A percentile compares a stretch with the other conserved stretches of the same genome.
Conservation (phyloP, 2,329 filamentous ascomycete species). For the Colletotrichum sp. region DNA sequence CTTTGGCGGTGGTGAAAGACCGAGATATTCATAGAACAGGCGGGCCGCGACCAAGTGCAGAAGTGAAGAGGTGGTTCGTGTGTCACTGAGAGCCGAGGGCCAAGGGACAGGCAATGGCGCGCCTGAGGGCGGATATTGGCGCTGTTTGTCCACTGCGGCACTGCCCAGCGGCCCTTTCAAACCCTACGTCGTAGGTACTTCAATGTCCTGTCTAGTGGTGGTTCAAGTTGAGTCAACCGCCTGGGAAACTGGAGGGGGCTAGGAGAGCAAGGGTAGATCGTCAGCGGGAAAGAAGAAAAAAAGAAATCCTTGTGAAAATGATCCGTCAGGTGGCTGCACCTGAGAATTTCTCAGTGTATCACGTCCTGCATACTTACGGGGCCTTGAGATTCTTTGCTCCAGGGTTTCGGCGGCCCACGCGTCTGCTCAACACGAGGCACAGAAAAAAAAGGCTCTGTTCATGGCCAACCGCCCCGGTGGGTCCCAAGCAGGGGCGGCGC, state of each 20-base stretch:
- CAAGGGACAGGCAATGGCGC: not conserved
- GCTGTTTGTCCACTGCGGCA: not conserved
- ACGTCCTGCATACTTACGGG: slow-evolving; percentile 17
- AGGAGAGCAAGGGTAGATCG: not conserved
- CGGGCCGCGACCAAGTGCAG: not conserved
- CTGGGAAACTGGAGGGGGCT: not conserved
- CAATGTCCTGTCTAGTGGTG: not conserved
- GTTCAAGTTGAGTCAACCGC: not conserved
- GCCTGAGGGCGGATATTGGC: not conserved
- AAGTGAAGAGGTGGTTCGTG: not conserved
- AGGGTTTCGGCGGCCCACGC: slow-evolving; percentile 15
- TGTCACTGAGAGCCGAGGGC: not conserved
- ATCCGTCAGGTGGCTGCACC: slow-evolving; percentile 12
- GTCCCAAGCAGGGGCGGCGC: not conserved
- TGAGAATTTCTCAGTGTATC: slow-evolving; percentile 15
- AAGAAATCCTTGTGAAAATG: not conserved
- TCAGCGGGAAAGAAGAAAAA: not conserved
- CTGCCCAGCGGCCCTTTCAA: not conserved
- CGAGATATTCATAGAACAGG: slow-evolving; percentile 22
- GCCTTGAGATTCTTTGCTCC: slow-evolving; percentile 8
- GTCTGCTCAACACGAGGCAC: slow-evolving; percentile 12
- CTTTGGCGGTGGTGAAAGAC: not conserved
- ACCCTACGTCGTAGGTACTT: not conserved
- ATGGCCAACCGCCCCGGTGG: not conserved
- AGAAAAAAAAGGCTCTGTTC: not conserved